These are phyloP conservation scores for Cruciata laevipes DNA, from an alignment of 257 asterid species.

Conservation along the genomic window DNA sequence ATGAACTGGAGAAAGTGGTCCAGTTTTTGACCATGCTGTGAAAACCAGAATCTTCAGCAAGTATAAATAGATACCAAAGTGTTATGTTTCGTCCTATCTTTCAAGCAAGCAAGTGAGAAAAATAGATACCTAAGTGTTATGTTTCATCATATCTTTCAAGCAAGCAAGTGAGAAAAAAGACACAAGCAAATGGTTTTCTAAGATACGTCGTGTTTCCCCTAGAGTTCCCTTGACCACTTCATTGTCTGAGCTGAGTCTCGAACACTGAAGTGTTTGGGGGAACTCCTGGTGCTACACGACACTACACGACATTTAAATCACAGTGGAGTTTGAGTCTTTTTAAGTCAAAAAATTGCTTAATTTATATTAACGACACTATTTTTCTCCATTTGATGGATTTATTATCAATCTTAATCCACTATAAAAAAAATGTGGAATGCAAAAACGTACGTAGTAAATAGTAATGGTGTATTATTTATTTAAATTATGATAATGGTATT, in stretches of 20 bases:
- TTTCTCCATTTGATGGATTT: too few species aligned
- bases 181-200: neutral
- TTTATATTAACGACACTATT: too few species aligned
- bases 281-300: constrained; percentile 44
- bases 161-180: neutral
- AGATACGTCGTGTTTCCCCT: neutral
- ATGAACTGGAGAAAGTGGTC: constrained; percentile 15
- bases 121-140: neutral
- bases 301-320: constrained; percentile 16
- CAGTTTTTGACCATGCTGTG: neutral
- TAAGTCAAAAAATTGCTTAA: too few species aligned
- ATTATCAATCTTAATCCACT: too few species aligned
- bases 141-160: neutral
- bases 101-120: neutral
- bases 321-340: too few species aligned
- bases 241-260: neutral
- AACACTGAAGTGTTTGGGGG: constrained; percentile 75
- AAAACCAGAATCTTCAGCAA: neutral
- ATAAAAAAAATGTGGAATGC: too few species aligned
- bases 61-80: constrained; percentile 7
- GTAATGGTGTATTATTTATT: too few species aligned
- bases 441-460: too few species aligned
- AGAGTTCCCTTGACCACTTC: constrained; percentile 1
- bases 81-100: neutral
- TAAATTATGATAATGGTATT: neutral